Percentiles rank a stretch among this genome's conserved stretches.
Evolutionary conservation across 2,329 filamentous ascomycete genomes (phyloP).

Genomic region (Colletotrichum sansevieriae): DNA sequence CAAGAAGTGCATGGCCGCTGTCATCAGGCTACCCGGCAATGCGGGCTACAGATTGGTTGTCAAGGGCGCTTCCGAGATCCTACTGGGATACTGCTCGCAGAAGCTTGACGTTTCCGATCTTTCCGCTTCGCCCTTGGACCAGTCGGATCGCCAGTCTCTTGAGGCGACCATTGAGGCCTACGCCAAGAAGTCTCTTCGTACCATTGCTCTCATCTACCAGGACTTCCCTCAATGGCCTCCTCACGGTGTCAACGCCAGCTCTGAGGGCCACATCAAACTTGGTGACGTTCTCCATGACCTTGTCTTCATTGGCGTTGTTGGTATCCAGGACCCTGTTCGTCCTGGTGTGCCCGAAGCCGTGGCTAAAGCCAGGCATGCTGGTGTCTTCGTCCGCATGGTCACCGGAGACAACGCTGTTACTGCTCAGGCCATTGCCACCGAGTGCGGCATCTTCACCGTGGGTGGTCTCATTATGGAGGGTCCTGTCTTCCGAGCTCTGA

Average conservation of each 20-base stretch:
- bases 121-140: conserved; percentile 66
- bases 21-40: conserved; percentile 60
- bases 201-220: conserved; percentile 80
- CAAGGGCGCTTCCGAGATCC: conserved; percentile 70
- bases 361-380: conserved; percentile 71
- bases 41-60: conserved; percentile 62
- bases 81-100: conserved; percentile 60
- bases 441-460: conserved; percentile 73
- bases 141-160: conserved; percentile 62
- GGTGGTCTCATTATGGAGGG: conserved; percentile 77
- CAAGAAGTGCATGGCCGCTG: conserved; percentile 69
- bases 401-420: conserved; percentile 77
- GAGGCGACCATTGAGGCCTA: conserved; percentile 69
- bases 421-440: conserved; percentile 73
- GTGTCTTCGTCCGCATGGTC: conserved; percentile 79
- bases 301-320: conserved; percentile 78
- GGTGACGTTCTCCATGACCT: conserved; percentile 72
- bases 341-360: conserved; percentile 75
- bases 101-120: conserved; percentile 57
- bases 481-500: conserved; percentile 70
- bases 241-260: conserved; percentile 69
- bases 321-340: conserved; percentile 78
- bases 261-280: conserved; percentile 72
- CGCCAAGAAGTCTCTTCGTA: conserved; percentile 76
- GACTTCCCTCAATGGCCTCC: conserved; percentile 80